Percentiles rank a stretch among this genome's conserved stretches.
Conservation (phyloP, 345 rosid species). For the Excoecaria cochinchinensis region DNA sequence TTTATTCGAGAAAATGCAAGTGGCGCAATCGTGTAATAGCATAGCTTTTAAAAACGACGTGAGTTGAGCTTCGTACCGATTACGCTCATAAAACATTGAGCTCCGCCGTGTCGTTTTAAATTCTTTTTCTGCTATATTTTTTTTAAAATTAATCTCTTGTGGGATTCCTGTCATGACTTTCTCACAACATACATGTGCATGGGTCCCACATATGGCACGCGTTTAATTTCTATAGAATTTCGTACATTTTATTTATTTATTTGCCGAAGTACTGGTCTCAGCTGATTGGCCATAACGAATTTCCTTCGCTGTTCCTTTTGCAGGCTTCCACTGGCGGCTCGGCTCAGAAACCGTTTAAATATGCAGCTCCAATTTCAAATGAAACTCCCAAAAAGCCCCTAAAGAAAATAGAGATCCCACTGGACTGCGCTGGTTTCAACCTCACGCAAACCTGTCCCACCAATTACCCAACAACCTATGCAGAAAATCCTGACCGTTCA, state of each 20-base stretch:
- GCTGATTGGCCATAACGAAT: neutral
- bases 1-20: too few species aligned
- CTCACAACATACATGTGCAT: neutral
- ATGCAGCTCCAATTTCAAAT: neutral
- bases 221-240: neutral
- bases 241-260: neutral
- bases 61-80: too few species aligned
- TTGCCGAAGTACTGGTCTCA: neutral
- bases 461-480: slow-evolving; percentile 28
- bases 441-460: slow-evolving; percentile 41
- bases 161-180: slow-evolving; percentile 1
- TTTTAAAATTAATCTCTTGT: neutral
- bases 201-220: neutral
- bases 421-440: slow-evolving; percentile 41
- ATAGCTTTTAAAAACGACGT: too few species aligned
- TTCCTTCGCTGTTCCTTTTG: neutral
- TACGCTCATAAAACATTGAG: too few species aligned
- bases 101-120: slow-evolving; percentile 12
- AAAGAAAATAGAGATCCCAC: slow-evolving; percentile 37
- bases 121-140: neutral
- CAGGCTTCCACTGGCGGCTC: slow-evolving; percentile 24
- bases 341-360: slow-evolving; percentile 8
- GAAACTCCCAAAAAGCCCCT: slow-evolving; percentile 22
- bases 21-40: too few species aligned
- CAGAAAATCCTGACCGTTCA: slow-evolving; percentile 22